Conservation (phyloP, 148 eudicot genomes). For the Rheum nobile region DNA sequence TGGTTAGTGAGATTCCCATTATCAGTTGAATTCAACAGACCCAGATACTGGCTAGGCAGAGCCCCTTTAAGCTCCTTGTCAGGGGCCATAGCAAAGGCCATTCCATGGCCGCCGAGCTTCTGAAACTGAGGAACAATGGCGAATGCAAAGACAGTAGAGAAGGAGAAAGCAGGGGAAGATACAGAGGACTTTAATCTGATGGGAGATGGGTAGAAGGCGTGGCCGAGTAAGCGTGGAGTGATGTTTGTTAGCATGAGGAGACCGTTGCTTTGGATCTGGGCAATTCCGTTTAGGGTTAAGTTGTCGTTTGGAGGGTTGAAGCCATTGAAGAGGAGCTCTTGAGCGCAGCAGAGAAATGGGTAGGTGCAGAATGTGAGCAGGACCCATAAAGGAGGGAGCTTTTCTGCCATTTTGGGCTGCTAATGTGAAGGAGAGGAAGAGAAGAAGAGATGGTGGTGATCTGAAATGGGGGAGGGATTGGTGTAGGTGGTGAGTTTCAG, state of each 20-base stretch:
- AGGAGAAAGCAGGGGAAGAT: slow-evolving; percentile 35
- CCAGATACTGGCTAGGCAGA: slow-evolving; percentile 66
- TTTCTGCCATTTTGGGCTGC: slow-evolving; percentile 15
- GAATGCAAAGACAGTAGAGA: slow-evolving; percentile 72
- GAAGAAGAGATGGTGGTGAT: background rate
- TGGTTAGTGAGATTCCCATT: slow-evolving; percentile 63
- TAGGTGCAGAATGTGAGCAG: slow-evolving; percentile 17
- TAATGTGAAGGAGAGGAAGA: background rate
- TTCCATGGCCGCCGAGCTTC: slow-evolving; percentile 75
- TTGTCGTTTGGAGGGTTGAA: slow-evolving; percentile 29
- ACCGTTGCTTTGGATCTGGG: slow-evolving; percentile 41
- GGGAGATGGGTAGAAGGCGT: slow-evolving; percentile 44
- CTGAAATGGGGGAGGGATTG: background rate
- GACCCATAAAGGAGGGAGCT: slow-evolving; percentile 12
- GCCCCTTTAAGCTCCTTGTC: slow-evolving; percentile 36
- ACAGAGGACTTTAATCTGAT: slow-evolving; percentile 41
- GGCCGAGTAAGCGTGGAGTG: slow-evolving; percentile 46
- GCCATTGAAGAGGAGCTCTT: slow-evolving; percentile 47
- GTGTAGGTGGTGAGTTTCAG: background rate
- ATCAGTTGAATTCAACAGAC: slow-evolving; percentile 40
- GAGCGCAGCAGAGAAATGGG: slow-evolving; percentile 23
- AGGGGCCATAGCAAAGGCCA: slow-evolving; percentile 57
- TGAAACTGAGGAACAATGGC: slow-evolving; percentile 48
- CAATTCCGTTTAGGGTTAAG: slow-evolving; percentile 36
- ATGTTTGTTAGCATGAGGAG: slow-evolving; percentile 42